Base-by-base conservation (phyloP, 2,329 filamentous ascomycete genomes). In the Elsinoe australis region DNA sequence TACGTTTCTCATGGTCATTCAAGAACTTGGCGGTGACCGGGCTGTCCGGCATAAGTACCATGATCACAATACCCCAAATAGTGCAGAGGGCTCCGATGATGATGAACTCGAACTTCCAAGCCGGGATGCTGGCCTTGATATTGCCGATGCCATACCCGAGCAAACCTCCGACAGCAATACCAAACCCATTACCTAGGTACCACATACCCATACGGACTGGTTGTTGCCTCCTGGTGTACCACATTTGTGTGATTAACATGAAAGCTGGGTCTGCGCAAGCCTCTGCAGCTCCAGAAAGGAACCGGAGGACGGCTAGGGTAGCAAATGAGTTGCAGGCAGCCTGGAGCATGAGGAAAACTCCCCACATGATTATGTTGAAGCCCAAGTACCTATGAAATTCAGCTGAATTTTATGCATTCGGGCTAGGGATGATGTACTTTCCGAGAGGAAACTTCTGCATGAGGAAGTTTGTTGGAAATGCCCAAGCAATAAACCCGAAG, bases 31-130 rank as follows among this genome's bases (percentile, higher is more conserved):
- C 72, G 1, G 70, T 74, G 15, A 73, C 66, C 0, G 75, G 78
- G 0, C 71, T 77, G 56, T 80, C 76, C 1, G 78, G 78, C 2
- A 82, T 68, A 32, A 78, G 63, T 14, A 78, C 59, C 33, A 73
- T 67, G 55, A 81, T 73, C n/a, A 76, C 61, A 5, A 80, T 68
- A 2, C 74, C 79, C 71, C 78, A 82, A 10, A 68, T 51, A 3
- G 74, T 66, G 47, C 76, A 80, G 5, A 80, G 67, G 1, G 73
- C 53, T 12, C 66, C 66, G 1, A 67, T 78, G 9, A 84, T 72
- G 12, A 84, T 64, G 56, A 83, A 83, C 46, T 83, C 78, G 53
- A 80, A 83, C 55, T 75, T 76, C 80, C 80, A 83, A 0, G 73
- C 74, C 1, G 72, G 68, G 21, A 83, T 66, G 1, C 69, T 65